These are phyloP conservation scores for Stromatinia cepivora DNA, from an alignment of 2,329 filamentous ascomycete species.

Conservation along the genomic window DNA sequence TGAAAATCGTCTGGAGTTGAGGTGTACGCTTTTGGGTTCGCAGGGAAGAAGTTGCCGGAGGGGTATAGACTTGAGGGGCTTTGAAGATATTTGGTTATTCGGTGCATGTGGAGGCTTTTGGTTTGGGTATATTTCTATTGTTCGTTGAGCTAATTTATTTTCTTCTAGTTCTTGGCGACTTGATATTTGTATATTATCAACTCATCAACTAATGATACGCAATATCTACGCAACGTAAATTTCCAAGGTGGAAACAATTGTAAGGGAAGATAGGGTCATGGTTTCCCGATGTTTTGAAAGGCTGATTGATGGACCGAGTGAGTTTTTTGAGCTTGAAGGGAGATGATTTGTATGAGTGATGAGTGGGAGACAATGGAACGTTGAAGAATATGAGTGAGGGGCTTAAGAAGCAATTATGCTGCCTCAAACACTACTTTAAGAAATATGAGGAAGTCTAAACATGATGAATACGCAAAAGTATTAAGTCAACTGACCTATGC, in stretches of 20 bases:
- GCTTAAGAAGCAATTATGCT: too few species aligned
- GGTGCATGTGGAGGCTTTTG: neutral
- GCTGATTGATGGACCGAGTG: neutral
- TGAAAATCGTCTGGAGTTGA: neutral
- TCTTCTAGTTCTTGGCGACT: too few species aligned
- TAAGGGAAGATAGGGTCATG: constrained; percentile 7
- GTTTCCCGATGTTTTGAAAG: neutral
- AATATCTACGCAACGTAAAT: neutral
- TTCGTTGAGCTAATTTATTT: neutral
- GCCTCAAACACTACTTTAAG: too few species aligned
- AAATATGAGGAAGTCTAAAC: too few species aligned
- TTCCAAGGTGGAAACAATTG: neutral
- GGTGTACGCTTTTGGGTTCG: neutral
- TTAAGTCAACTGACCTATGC: too few species aligned
- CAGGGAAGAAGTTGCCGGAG: neutral
- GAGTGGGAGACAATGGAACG: too few species aligned
- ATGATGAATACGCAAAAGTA: too few species aligned
- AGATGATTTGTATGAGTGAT: constrained; percentile 2
- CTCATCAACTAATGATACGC: neutral
- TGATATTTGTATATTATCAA: neutral
- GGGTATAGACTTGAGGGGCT: neutral
- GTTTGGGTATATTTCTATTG: neutral
- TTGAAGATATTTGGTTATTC: constrained; percentile 5
- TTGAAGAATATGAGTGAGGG: too few species aligned
- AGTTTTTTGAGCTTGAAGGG: constrained; percentile 1